These are phyloP conservation scores for Kuraishia borneana DNA, from an alignment of 805 yeast genomes.

Conservation along the genomic window DNA sequence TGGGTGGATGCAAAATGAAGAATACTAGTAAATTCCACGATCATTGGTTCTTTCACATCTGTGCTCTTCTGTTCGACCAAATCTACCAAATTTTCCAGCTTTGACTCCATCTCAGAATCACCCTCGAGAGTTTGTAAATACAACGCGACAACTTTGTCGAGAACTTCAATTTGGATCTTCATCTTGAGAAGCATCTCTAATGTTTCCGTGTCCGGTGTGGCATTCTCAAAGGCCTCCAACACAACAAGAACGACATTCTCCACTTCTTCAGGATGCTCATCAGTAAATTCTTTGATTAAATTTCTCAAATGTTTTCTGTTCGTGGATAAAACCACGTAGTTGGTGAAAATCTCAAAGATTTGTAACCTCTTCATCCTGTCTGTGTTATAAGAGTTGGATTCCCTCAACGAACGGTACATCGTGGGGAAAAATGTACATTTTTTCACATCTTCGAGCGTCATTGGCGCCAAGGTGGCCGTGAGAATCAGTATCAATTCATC, in stretches of 20 bases:
- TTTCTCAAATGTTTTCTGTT: constrained; percentile 12
- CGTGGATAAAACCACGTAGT: constrained; percentile 18
- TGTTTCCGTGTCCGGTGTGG: neutral
- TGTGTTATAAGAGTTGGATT: constrained; percentile 10
- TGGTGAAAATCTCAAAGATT: constrained; percentile 20
- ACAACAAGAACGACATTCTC: neutral
- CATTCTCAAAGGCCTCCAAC: neutral
- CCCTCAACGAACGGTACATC: constrained; percentile 18
- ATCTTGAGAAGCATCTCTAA: neutral
- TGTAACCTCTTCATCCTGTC: constrained; percentile 14
- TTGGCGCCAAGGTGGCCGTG: constrained; percentile 3
- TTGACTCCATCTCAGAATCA: constrained; percentile 11
- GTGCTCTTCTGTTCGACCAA: constrained; percentile 8
- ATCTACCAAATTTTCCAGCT: constrained; percentile 9
- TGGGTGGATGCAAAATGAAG: constrained; percentile 18
- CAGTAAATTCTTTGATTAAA: constrained; percentile 15
- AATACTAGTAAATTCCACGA: constrained; percentile 11
- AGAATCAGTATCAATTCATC: constrained; percentile 5
- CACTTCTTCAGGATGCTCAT: constrained; percentile 11
- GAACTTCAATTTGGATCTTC: neutral
- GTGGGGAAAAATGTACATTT: constrained; percentile 18
- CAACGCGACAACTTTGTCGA: constrained; percentile 9
- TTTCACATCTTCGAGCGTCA: constrained; percentile 2
- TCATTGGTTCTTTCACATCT: constrained; percentile 5
- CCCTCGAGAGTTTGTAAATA: neutral